Evolutionary conservation across 2,329 filamentous ascomycete genomes (phyloP).

Genomic region (Cordyceps cateniannulata): DNA sequence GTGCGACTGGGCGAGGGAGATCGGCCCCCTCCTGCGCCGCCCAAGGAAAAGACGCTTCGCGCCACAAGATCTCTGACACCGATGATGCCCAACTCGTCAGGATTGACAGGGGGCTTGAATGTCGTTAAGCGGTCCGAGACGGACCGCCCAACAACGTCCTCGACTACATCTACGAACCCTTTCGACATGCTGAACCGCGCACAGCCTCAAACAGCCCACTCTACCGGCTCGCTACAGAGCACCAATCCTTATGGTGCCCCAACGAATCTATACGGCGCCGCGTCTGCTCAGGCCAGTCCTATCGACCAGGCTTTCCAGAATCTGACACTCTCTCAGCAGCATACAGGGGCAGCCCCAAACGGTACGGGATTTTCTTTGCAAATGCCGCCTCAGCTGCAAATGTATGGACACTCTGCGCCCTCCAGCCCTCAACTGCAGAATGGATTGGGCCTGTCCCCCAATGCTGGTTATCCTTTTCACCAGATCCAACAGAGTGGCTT

Average conservation of each 20-base stretch:
- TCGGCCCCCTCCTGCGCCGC: slow-evolving; percentile 31
- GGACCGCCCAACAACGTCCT: slow-evolving; percentile 33
- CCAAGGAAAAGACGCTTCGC: slow-evolving; percentile 42
- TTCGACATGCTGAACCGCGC: slow-evolving; percentile 55
- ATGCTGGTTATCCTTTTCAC: slow-evolving; percentile 33
- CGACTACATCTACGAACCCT: slow-evolving; percentile 55
- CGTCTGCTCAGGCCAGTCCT: slow-evolving; percentile 31
- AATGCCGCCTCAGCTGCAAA: slow-evolving; percentile 30
- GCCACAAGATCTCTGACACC: slow-evolving; percentile 49
- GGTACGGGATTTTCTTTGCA: slow-evolving; percentile 56
- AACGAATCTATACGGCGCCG: slow-evolving; percentile 65
- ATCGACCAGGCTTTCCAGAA: slow-evolving; percentile 69
- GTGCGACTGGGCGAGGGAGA: slow-evolving; percentile 72
- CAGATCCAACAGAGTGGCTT: slow-evolving; percentile 25
- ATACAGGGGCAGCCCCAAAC: slow-evolving; percentile 67
- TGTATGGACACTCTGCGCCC: slow-evolving; percentile 39
- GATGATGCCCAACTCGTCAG: slow-evolving; percentile 31
- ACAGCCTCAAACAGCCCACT: slow-evolving; percentile 57
- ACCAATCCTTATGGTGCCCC: slow-evolving; percentile 49
- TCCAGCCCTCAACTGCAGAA: slow-evolving; percentile 35
- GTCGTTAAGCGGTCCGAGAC: slow-evolving; percentile 16
- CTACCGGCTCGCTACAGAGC: slow-evolving; percentile 54
- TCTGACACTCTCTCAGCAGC: slow-evolving; percentile 57
- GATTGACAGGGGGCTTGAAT: slow-evolving; percentile 20
- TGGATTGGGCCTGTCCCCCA: slow-evolving; percentile 33